Evolutionary conservation across 1,284 basidiomycete genomes (phyloP).

Genomic region (Cystobasidium sp.): DNA sequence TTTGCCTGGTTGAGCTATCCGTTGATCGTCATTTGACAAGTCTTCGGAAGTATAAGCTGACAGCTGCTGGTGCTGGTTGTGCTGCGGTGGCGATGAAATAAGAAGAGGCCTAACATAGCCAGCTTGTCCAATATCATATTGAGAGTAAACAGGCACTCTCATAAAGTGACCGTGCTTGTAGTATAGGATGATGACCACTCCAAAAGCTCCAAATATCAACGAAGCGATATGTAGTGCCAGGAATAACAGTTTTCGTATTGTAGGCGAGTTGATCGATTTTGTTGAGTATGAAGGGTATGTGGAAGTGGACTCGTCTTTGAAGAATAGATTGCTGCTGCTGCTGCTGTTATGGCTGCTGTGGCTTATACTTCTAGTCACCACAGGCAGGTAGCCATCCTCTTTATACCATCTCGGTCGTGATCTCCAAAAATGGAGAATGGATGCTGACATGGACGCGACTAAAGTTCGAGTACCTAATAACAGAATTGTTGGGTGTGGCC

Average conservation of each 20-base stretch:
- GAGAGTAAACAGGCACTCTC: conserved; percentile 32
- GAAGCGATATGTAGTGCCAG: not conserved
- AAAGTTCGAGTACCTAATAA: too few species aligned
- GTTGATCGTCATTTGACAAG: not conserved
- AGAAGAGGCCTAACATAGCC: conserved; percentile 4
- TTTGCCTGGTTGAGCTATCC: not conserved
- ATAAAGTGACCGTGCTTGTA: conserved; percentile 20
- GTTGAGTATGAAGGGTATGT: not conserved
- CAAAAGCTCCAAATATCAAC: not conserved
- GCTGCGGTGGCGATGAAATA: conserved; percentile 3
- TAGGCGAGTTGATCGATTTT: not conserved
- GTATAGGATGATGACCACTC: not conserved
- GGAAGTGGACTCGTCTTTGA: too few species aligned
- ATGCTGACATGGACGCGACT: too few species aligned
- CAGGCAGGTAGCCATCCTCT: too few species aligned
- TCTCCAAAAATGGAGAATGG: too few species aligned
- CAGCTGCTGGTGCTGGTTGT: not conserved
- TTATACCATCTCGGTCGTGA: too few species aligned
- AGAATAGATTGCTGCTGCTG: too few species aligned
- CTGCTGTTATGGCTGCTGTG: too few species aligned
- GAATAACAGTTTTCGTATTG: not conserved
- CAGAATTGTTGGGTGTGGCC: too few species aligned
- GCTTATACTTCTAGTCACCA: too few species aligned
- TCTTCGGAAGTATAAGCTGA: conserved; percentile 14
- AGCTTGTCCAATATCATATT: conserved; percentile 37